Conservation (phyloP, 2,329 filamentous ascomycete genomes). For the Raffaelea arxii region DNA sequence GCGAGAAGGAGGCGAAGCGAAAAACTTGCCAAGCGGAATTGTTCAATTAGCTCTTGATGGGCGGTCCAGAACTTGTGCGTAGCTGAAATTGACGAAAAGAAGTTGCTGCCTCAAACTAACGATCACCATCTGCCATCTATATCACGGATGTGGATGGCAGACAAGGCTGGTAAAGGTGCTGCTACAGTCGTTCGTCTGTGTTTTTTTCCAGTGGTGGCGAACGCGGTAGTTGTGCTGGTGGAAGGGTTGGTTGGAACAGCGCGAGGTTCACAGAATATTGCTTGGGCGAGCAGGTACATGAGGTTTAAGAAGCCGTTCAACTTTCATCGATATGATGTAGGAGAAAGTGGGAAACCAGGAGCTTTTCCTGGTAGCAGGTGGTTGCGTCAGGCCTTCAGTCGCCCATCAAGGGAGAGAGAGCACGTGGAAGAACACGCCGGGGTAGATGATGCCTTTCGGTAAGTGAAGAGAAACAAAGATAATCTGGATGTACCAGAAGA, state of each 20-base stretch:
- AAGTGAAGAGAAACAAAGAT: neutral
- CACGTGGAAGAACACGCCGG: neutral
- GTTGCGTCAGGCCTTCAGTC: slow-evolving; percentile 1
- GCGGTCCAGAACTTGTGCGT: too few relatives aligned
- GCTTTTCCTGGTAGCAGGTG: too few relatives aligned
- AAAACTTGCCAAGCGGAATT: slow-evolving; percentile 24
- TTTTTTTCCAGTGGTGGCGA: neutral
- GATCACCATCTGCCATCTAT: slow-evolving; percentile 64
- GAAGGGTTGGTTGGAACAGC: neutral
- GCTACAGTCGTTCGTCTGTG: neutral
- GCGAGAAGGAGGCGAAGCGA: slow-evolving; percentile 18
- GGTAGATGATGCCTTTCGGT: too few relatives aligned
- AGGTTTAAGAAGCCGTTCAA: slow-evolving; percentile 9
- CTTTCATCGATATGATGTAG: slow-evolving; percentile 12
- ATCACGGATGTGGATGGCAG: slow-evolving; percentile 17
- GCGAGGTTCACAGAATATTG: neutral
- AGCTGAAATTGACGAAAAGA: too few relatives aligned
- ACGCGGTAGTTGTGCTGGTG: neutral
- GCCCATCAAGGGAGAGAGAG: slow-evolving; percentile 2
- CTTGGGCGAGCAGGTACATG: slow-evolving; percentile 2
- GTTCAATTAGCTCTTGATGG: slow-evolving; percentile 2
- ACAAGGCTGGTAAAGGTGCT: neutral
- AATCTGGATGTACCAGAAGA: too few relatives aligned
- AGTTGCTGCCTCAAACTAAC: slow-evolving; percentile 37
- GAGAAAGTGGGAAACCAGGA: neutral